These are phyloP conservation scores for Kodamaea hsintzibuensis DNA, from an alignment of 805 yeast species.

Conservation along the genomic window DNA sequence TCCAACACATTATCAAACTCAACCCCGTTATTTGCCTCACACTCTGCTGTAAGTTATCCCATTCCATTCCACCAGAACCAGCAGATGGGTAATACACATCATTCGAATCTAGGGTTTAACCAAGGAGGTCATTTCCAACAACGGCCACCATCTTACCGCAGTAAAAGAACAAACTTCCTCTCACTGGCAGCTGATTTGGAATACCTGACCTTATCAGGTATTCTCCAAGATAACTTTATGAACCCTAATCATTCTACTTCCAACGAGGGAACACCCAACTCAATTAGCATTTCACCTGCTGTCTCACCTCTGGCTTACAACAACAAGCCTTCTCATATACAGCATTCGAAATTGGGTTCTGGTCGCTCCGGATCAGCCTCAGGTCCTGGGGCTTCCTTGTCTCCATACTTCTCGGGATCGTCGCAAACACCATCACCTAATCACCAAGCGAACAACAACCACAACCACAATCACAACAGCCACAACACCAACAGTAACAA, in stretches of 20 bases:
- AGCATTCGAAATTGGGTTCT: constrained; percentile 13
- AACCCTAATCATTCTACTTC: constrained; percentile 28
- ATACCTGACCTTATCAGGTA: constrained; percentile 66
- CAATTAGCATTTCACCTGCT: constrained; percentile 35
- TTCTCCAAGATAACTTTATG: constrained; percentile 51
- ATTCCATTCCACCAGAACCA: neutral
- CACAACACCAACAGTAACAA: neutral
- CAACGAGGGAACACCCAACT: constrained; percentile 40
- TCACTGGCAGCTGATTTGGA: constrained; percentile 75
- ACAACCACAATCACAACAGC: constrained; percentile 1
- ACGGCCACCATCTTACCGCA: constrained; percentile 2
- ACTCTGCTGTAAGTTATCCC: constrained; percentile 2
- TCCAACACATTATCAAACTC: neutral
- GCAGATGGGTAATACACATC: neutral
- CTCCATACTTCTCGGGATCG: constrained; percentile 7
- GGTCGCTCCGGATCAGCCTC: neutral
- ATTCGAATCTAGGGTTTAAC: neutral
- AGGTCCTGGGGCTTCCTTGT: neutral
- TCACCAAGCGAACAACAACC: neutral
- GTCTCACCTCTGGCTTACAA: constrained; percentile 33
- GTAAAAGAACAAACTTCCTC: constrained; percentile 48
- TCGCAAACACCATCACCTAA: constrained; percentile 20
- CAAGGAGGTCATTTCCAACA: neutral
- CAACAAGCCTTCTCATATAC: constrained; percentile 12
- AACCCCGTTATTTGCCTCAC: constrained; percentile 4